Conservation (phyloP, 2,329 filamentous ascomycete species). For the Pseudogymnoascus sp. region DNA sequence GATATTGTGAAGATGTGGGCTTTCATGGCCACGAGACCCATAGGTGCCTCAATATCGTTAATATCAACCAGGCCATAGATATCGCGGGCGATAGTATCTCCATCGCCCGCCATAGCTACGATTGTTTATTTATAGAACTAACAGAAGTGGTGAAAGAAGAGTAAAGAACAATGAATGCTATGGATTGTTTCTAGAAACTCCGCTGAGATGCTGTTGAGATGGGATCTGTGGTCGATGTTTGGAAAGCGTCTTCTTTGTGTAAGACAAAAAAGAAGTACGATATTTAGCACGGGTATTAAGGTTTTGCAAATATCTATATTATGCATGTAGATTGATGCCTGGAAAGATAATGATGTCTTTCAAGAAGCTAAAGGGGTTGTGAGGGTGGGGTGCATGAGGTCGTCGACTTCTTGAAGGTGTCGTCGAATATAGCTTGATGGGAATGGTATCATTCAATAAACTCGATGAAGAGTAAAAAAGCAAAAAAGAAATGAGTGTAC, state of each 20-base stretch:
- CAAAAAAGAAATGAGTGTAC: background rate
- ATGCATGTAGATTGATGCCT: background rate
- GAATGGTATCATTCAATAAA: background rate
- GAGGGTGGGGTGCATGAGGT: background rate
- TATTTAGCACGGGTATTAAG: background rate
- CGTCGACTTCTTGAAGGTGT: background rate
- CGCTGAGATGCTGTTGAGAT: background rate
- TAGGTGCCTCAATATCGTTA: slow-evolving; percentile 54
- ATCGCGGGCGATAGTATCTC: background rate
- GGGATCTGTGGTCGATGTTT: background rate
- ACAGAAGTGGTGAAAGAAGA: background rate
- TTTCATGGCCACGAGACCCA: slow-evolving; percentile 56
- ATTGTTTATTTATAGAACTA: background rate
- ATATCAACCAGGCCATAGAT: slow-evolving; percentile 35
- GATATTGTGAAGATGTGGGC: slow-evolving; percentile 60
- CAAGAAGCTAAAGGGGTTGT: background rate
- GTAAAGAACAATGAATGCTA: background rate
- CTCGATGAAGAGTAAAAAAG: background rate
- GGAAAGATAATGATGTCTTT: background rate
- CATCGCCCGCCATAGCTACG: slow-evolving; percentile 25
- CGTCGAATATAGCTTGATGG: background rate
- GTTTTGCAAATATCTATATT: background rate
- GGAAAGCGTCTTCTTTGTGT: background rate
- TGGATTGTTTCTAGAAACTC: background rate
- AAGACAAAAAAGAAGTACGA: background rate